phyloP scores from a whole-genome alignment of 176 grass and related monocot genomes.

The Oryza punctata region DNA sequence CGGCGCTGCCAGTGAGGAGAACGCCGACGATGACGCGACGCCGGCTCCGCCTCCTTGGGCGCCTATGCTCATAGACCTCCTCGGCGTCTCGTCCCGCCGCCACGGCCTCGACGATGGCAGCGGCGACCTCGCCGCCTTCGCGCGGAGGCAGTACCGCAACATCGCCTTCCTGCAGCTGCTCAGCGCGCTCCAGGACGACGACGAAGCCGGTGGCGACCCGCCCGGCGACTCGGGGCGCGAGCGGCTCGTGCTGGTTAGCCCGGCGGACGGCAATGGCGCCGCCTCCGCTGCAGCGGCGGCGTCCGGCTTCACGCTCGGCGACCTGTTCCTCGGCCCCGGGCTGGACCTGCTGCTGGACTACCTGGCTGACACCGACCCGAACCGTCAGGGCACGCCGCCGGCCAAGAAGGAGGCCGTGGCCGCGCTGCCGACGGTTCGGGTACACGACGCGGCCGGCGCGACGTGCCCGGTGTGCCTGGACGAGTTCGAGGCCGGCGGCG shows the following conservation, averaged over 20 bases:
- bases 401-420: conserved; percentile 73
- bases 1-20: neutral
- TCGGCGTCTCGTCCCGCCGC: conserved; percentile 46
- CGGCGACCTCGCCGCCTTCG: conserved; percentile 34
- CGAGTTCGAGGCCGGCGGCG: conserved; percentile 61
- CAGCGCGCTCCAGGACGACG: conserved; percentile 54
- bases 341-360: conserved; percentile 81
- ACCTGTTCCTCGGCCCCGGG: conserved; percentile 68
- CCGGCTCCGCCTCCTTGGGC: conserved; percentile 49
- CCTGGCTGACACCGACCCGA: conserved; percentile 62
- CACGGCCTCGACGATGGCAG: conserved; percentile 34
- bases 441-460: conserved; percentile 28
- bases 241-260: conserved; percentile 39
- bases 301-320: conserved; percentile 54
- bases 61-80: conserved; percentile 67
- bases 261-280: neutral
- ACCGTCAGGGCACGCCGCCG: conserved; percentile 59
- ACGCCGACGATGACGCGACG: neutral
- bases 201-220: conserved; percentile 24
- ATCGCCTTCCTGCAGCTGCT: conserved; percentile 57
- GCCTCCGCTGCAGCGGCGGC: neutral
- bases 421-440: conserved; percentile 61
- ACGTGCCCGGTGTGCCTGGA: conserved; percentile 85
- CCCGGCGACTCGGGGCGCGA: conserved; percentile 38
- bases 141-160: conserved; percentile 51